Base-by-base conservation (phyloP, 2,329 filamentous ascomycete genomes). In the Neofusicoccum umdonicola region DNA sequence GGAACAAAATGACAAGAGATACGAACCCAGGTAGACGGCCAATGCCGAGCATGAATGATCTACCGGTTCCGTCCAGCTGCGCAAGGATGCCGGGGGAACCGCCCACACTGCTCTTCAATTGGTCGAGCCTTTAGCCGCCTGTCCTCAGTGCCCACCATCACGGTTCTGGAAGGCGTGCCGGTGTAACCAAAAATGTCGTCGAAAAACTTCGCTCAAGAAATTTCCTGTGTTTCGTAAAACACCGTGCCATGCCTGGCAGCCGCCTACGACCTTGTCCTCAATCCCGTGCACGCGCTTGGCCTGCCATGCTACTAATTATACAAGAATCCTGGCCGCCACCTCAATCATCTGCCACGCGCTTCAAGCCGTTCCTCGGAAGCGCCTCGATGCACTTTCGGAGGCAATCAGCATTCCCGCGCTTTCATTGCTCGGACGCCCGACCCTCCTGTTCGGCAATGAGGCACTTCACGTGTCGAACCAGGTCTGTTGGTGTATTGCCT, bases 401-500 rank as follows among this genome's bases (percentile, higher is more conserved):
- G 37, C 22, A 42, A 31, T n/a, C 52, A 42, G 37, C 52, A 42
- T 42, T 11, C 15, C 27, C 39, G 54, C 12, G 22, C 35, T 34
- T 7, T 34, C 39, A 42, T 45, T 44, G 39, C 39, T 45, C 39
- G 15, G 41, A 45, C 37, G 34, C 47, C 17, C 11, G 11, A 22
- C 22, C 39, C 27, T 44, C 54, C 39, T 34, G 39, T 58, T 45
- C 54, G 39, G 44, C 39, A 31, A n/a, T 58, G 54, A 58, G 19
- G 54, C 54, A 58, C n/a, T 58, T 44, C 54, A 58, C 54, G 54
- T 58, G 54, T 58, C 54, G 39, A 42, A 19, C 13, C 35, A 56
- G 52, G 52, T 31, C 34, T 7, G 19, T 42, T 12, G 54, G 54
- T 58, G 15, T 58, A 58, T 31, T 44, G 39, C 39, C 44, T 27